Percentiles rank a stretch among this genome's conserved stretches.
phyloP scores from a whole-genome alignment of 352 stramenopile species.

The Phytophthora aleatoria region DNA sequence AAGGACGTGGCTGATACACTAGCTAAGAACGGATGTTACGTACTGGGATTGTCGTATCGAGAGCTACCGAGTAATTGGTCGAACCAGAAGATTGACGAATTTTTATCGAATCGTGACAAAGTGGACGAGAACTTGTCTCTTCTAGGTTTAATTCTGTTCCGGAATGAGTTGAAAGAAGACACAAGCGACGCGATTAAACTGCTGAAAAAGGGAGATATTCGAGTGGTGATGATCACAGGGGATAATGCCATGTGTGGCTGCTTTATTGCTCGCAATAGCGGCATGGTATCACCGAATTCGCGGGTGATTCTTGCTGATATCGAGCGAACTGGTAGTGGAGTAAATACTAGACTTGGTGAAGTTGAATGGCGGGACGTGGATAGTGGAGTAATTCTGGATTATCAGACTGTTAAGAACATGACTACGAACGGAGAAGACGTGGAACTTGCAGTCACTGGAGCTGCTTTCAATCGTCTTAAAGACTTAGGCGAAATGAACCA shows the following conservation, averaged over 20 bases:
- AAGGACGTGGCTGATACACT: slow-evolving; percentile 29
- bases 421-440: slow-evolving; percentile 24
- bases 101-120: slow-evolving; percentile 62
- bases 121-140: slow-evolving; percentile 76
- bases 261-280: slow-evolving; percentile 51
- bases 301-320: slow-evolving; percentile 48
- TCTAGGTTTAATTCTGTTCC: slow-evolving; percentile 80
- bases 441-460: slow-evolving; percentile 75
- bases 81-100: slow-evolving; percentile 39
- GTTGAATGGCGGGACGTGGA: slow-evolving; percentile 52
- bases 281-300: slow-evolving; percentile 38
- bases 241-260: slow-evolving; percentile 67
- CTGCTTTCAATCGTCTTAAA: slow-evolving; percentile 69
- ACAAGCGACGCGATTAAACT: slow-evolving; percentile 62
- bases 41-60: slow-evolving; percentile 61
- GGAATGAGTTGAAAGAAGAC: slow-evolving; percentile 82
- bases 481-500: slow-evolving; percentile 57
- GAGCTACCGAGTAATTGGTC: slow-evolving; percentile 41
- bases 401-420: slow-evolving; percentile 34
- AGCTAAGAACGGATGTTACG: slow-evolving; percentile 78
- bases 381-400: slow-evolving; percentile 23
- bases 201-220: slow-evolving; percentile 66
- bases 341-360: slow-evolving; percentile 20
- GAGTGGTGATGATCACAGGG: slow-evolving; percentile 81
- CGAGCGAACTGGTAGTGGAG: slow-evolving; percentile 12